Evolutionary conservation across 1,139 yeast species (phyloP), one percentile per base, ranked within the genome.

Genomic region (Scheffersomyces segobiensis): DNA sequence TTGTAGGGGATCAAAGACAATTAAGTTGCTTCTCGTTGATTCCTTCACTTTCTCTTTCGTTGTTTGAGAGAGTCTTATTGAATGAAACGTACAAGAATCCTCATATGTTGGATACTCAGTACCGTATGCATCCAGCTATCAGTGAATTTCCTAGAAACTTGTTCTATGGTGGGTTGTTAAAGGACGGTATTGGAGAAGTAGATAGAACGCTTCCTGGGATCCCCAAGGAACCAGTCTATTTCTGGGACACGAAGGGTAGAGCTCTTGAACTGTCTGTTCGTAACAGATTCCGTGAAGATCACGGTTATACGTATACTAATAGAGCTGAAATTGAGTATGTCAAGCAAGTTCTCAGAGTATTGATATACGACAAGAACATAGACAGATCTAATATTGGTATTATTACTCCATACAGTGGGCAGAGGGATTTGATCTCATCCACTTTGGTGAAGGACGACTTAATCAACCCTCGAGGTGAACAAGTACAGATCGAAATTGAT

Each of bases 361-460:
- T 88, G 60, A 78, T 87, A 24, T 75, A 80, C 59, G 88, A 85
- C 52, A 86, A 87, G 65, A 79, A 81, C 7, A 79, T 88, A 22
- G 64, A 74, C 2, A 77, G 81, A 46, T 71, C 76, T 1, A 81
- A 85, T 48, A 87, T 88, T 58, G 91, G 91, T 61, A 76, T 88
- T 21, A 85, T 88, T 58, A 88, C 93, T 0, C 91, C 92, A 14
- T 88, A 88, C 67, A 82, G 91, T 56, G 91, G 91, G 0, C 93
- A 88, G 68, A 77, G 93, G 65, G 91, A 87, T 67, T 70, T 84
- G 59, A 75, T 88, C 18, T 86, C 92, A 0, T 71, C 79, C 2
- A 65, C 69, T 1, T 74, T 87, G 53, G 83, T 81, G 47, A 71
- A 75, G 26, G 87, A 88, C 67, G 75, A 75, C 8, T 66, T 87